Conservation (phyloP, 495 filamentous ascomycete species). For the Penicillium coffeae region DNA sequence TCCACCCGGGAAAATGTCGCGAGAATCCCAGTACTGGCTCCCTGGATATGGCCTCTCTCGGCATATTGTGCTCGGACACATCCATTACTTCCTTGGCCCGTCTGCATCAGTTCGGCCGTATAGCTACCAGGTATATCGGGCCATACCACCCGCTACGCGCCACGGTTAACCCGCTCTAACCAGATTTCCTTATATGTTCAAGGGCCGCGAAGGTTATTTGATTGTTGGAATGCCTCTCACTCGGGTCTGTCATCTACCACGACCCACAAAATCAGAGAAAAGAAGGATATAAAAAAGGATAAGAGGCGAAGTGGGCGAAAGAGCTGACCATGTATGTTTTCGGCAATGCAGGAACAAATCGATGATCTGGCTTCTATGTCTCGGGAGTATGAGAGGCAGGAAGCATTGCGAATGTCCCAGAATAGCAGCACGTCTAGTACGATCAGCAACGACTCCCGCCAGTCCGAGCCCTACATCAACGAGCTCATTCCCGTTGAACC, state of each 20-base stretch:
- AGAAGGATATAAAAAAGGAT: neutral
- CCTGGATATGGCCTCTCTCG: conserved; percentile 52
- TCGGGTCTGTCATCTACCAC: conserved; percentile 35
- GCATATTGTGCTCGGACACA: conserved; percentile 50
- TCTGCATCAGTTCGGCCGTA: conserved; percentile 48
- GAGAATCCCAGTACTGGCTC: conserved; percentile 48
- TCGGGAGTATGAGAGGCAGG: conserved; percentile 50
- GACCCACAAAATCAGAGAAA: too few relatives aligned
- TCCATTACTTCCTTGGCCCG: conserved; percentile 51
- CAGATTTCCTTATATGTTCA: conserved; percentile 15
- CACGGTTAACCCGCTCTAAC: conserved; percentile 21
- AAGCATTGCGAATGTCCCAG: conserved; percentile 43
- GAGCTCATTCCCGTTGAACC: conserved; percentile 43
- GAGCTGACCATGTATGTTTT: conserved; percentile 2
- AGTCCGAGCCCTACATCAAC: conserved; percentile 47
- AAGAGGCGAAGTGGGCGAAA: neutral
- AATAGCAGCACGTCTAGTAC: conserved; percentile 1
- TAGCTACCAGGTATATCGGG: conserved; percentile 44
- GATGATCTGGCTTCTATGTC: conserved; percentile 50
- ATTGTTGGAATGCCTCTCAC: conserved; percentile 49
- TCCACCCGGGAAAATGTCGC: conserved; percentile 22
- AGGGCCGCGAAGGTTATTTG: conserved; percentile 54
- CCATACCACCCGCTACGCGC: conserved; percentile 2
- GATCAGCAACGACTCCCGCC: conserved; percentile 14
- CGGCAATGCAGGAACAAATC: conserved; percentile 44